A percentile compares a stretch with the other conserved stretches of the same genome.
Evolutionary conservation across 768 basidiomycete species (phyloP).

Genomic region (Suillus tomentosus): DNA sequence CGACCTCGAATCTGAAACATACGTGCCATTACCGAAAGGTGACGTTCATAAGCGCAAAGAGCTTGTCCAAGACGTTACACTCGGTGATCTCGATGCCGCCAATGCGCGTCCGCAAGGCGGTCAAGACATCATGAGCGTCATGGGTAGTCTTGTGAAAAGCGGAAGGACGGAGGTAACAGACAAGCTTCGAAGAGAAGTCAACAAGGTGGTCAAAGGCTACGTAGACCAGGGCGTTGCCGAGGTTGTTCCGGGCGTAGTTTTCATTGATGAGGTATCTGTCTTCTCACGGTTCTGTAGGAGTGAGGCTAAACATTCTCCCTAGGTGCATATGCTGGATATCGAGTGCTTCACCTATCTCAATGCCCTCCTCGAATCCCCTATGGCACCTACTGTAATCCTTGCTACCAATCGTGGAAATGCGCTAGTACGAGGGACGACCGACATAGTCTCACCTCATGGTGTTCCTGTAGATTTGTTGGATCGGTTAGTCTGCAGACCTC

Average conservation of each 20-base stretch:
- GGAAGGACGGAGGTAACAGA: constrained; percentile 96
- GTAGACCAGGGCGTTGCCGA: constrained; percentile 99
- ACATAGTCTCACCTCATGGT: constrained; percentile 91
- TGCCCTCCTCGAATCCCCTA: constrained; percentile 89
- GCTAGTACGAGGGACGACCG: constrained; percentile 90
- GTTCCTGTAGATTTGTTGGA: constrained; percentile 93
- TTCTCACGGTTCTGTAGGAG: background rate
- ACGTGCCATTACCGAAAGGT: constrained; percentile 95
- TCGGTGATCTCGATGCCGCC: constrained; percentile 94
- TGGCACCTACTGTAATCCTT: constrained; percentile 97
- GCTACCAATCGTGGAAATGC: constrained; percentile 95
- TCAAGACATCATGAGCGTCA: constrained; percentile 98
- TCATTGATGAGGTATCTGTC: constrained; percentile 89
- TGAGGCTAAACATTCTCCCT: constrained; percentile 12
- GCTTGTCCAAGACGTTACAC: constrained; percentile 90
- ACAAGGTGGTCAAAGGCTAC: constrained; percentile 96
- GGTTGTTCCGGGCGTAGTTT: constrained; percentile 95
- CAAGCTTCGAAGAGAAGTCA: constrained; percentile 92
- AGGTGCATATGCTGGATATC: constrained; percentile 99
- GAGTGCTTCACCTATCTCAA: constrained; percentile 99
- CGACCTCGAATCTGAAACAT: constrained; percentile 97
- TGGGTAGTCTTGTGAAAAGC: constrained; percentile 90
- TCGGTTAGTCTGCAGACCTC: constrained; percentile 50
- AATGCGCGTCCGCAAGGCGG: constrained; percentile 96
- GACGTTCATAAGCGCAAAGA: constrained; percentile 97